Conservation (phyloP, 2,329 filamentous ascomycete species). For the Arthrobotrys conoides region DNA sequence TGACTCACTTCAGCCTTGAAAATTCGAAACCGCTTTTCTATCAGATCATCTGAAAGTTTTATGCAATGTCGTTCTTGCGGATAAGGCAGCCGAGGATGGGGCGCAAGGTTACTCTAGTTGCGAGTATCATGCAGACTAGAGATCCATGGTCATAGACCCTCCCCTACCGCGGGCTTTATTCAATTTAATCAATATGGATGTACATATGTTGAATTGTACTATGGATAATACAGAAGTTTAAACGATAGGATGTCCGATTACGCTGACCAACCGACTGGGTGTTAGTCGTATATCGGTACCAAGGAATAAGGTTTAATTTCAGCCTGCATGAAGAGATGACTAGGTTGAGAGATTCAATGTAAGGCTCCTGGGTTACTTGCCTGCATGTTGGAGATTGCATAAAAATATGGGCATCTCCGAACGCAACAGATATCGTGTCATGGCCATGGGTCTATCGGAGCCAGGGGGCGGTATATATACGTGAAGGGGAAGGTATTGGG, state of each 20-base stretch:
- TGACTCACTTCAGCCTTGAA: slow-evolving; percentile 3
- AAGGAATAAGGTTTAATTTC: neutral
- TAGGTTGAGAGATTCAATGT: neutral
- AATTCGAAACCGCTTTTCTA: slow-evolving; percentile 9
- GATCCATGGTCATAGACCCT: neutral
- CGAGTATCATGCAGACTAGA: neutral
- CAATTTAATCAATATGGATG: neutral
- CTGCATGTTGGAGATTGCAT: neutral
- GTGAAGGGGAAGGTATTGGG: slow-evolving; percentile 2
- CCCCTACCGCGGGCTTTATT: neutral
- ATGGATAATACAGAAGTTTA: neutral
- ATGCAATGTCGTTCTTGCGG: slow-evolving; percentile 45
- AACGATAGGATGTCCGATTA: neutral
- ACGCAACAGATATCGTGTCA: neutral
- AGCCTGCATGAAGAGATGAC: neutral
- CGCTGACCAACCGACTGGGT: neutral
- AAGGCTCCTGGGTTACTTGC: neutral
- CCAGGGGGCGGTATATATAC: neutral
- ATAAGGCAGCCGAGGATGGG: slow-evolving; percentile 48
- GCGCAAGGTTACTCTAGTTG: neutral
- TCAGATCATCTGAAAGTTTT: slow-evolving; percentile 1
- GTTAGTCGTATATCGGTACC: neutral
- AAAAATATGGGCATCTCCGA: slow-evolving; percentile 11
- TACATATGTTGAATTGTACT: neutral
- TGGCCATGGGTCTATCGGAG: neutral